These are phyloP conservation scores for Pascua sp. DNA, from an alignment of 1,284 basidiomycete species.

Conservation along the genomic window DNA sequence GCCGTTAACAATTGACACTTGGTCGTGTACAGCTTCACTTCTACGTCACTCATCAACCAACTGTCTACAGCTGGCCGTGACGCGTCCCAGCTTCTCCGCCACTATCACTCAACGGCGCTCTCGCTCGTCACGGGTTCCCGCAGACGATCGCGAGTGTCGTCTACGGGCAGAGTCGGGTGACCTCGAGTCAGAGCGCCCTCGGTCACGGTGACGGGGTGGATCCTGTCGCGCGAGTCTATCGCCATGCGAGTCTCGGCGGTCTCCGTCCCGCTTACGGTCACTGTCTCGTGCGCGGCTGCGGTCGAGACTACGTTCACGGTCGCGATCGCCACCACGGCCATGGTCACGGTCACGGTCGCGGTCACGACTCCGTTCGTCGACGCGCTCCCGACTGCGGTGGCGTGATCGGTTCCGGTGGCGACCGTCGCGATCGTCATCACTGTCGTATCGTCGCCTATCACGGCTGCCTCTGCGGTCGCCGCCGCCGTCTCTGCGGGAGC, in stretches of 20 bases:
- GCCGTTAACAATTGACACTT: too few species aligned
- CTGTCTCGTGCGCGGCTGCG: neutral
- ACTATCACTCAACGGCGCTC: too few species aligned
- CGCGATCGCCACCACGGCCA: neutral
- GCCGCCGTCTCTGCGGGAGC: neutral
- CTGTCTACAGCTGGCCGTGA: too few species aligned
- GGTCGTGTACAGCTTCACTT: too few species aligned
- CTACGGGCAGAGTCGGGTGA: too few species aligned
- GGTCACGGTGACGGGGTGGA: too few species aligned
- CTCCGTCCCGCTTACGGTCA: neutral
- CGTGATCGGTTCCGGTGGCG: neutral
- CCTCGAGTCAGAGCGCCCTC: too few species aligned
- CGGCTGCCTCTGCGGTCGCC: neutral
- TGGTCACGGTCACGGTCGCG: neutral
- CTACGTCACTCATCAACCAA: too few species aligned
- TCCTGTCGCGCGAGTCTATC: too few species aligned
- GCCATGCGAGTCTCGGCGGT: neutral
- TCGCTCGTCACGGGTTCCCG: too few species aligned
- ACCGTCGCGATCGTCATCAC: neutral
- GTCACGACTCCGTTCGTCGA: neutral
- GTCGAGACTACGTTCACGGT: neutral
- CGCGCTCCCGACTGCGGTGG: neutral
- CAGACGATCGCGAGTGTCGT: too few species aligned
- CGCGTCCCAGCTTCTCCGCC: too few species aligned
- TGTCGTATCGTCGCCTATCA: slow-evolving; percentile 19